Evolutionary conservation across 306 rosid genomes (phyloP).

Genomic region (Gillenia trifoliata): DNA sequence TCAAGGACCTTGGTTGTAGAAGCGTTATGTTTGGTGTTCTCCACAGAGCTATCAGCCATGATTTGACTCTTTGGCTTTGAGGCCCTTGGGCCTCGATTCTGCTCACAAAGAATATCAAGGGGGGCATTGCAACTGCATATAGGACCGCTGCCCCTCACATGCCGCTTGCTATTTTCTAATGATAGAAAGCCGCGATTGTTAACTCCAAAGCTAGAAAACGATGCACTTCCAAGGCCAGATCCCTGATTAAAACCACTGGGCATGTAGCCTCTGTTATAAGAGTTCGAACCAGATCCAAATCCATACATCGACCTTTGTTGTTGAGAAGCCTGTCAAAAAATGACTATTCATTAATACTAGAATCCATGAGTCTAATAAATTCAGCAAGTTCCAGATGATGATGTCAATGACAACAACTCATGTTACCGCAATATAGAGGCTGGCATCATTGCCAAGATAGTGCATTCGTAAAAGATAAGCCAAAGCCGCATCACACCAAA

Average conservation of each 20-base stretch:
- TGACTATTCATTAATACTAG: conserved; percentile 10
- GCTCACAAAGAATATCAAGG: conserved; percentile 72
- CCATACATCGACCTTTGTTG: conserved; percentile 64
- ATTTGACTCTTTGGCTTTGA: conserved; percentile 61
- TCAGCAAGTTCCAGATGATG: neutral
- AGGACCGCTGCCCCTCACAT: conserved; percentile 42
- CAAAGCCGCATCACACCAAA: neutral
- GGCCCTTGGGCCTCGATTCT: conserved; percentile 85
- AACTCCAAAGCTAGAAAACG: conserved; percentile 30
- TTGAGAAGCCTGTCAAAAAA: conserved; percentile 60
- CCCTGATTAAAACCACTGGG: conserved; percentile 49
- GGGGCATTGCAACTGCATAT: conserved; percentile 68
- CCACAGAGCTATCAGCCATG: conserved; percentile 47
- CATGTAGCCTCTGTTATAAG: conserved; percentile 55
- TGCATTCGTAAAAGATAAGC: neutral
- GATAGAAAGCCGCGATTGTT: conserved; percentile 49
- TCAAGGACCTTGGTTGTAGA: conserved; percentile 41
- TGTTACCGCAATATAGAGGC: neutral
- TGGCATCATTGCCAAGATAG: neutral
- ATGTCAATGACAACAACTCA: conserved; percentile 1
- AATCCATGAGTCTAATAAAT: neutral
- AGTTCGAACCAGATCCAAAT: conserved; percentile 67
- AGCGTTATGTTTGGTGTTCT: conserved; percentile 33
- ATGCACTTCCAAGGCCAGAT: conserved; percentile 46
- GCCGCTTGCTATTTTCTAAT: conserved; percentile 52